Conservation (phyloP, 2,329 filamentous ascomycete species). For the Diplodia corticola region DNA sequence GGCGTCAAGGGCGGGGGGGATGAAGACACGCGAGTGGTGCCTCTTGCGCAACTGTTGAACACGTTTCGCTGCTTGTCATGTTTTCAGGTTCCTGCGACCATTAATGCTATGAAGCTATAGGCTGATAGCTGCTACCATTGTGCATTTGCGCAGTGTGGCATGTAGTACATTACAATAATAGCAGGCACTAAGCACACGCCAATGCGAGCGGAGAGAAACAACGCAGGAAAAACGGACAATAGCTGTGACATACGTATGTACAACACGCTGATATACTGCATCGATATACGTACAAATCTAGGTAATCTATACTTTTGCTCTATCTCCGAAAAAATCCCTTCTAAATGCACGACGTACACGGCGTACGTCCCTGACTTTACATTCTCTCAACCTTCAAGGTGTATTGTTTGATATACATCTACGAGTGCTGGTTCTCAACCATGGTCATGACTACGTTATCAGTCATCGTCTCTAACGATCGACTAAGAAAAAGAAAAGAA, state of each 20-base stretch:
- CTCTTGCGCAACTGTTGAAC: too few relatives aligned
- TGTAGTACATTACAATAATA: too few relatives aligned
- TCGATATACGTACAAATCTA: background rate
- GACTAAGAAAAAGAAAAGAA: background rate
- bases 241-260: background rate
- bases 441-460: constrained; percentile 7
- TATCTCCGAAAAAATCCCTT: background rate
- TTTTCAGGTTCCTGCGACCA: too few relatives aligned
- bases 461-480: background rate
- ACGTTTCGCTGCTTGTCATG: too few relatives aligned
- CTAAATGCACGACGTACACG: background rate
- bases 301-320: background rate
- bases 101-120: too few relatives aligned
- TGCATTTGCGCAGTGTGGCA: too few relatives aligned
- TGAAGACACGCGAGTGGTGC: too few relatives aligned
- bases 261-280: background rate
- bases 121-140: too few relatives aligned
- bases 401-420: background rate
- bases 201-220: background rate
- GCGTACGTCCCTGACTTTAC: background rate
- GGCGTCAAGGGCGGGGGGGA: too few relatives aligned
- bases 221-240: background rate
- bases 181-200: too few relatives aligned
- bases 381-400: background rate
- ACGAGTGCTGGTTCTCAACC: background rate